These are phyloP conservation scores for Mycena rebaudengoi DNA, from an alignment of 768 basidiomycete species.

Conservation along the genomic window DNA sequence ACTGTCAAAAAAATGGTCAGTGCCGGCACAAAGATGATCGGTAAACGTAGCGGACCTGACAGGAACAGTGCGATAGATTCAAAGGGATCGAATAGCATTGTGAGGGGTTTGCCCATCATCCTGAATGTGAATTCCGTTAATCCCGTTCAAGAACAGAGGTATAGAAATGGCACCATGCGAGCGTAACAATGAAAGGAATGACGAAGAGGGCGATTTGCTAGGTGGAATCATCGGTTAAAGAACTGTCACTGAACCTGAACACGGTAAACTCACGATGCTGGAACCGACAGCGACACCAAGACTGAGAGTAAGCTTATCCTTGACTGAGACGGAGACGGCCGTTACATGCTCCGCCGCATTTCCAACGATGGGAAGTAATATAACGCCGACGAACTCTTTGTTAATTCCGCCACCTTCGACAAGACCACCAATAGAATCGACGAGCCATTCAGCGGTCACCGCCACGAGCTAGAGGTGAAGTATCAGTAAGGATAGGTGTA, in stretches of 20 bases:
- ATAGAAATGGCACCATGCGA: too few relatives aligned
- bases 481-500: constrained; percentile 31
- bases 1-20: constrained; percentile 49
- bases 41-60: constrained; percentile 34
- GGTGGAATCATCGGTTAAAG: constrained; percentile 6
- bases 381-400: constrained; percentile 86
- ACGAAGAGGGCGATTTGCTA: constrained; percentile 89
- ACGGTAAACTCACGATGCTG: constrained; percentile 64
- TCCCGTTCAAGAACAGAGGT: neutral
- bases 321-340: constrained; percentile 90
- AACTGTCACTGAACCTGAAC: constrained; percentile 3
- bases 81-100: constrained; percentile 88
- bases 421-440: constrained; percentile 83
- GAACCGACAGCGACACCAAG: constrained; percentile 91
- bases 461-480: constrained; percentile 63
- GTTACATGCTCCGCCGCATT: constrained; percentile 94
- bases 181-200: constrained; percentile 67
- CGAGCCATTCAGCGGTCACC: constrained; percentile 75
- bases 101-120: constrained; percentile 82
- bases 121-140: constrained; percentile 62
- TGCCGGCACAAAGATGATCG: neutral
- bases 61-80: constrained; percentile 71
- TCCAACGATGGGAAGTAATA: constrained; percentile 89
- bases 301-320: constrained; percentile 87
- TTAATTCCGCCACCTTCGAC: constrained; percentile 64